These are phyloP conservation scores for Dioszegia aurantiaca DNA, from an alignment of 768 basidiomycete species.

Conservation along the genomic window DNA sequence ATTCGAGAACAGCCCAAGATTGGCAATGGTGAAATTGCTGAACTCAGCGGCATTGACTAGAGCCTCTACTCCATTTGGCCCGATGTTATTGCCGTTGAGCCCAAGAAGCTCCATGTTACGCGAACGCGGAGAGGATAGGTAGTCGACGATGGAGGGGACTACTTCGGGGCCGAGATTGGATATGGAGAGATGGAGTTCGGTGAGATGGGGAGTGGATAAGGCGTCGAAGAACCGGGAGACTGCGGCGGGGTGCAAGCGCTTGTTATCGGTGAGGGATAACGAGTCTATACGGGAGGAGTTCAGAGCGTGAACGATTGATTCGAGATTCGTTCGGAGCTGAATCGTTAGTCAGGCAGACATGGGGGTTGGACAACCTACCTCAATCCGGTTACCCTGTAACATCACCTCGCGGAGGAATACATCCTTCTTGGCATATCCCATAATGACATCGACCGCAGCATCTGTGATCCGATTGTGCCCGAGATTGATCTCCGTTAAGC, in stretches of 20 bases:
- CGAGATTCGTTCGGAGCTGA: constrained; percentile 23
- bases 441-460: constrained; percentile 27
- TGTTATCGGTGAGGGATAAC: constrained; percentile 37
- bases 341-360: not conserved
- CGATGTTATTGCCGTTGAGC: constrained; percentile 40
- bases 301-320: constrained; percentile 32
- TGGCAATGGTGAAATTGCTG: constrained; percentile 27
- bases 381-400: constrained; percentile 37
- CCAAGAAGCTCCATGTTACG: constrained; percentile 33
- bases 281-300: constrained; percentile 25
- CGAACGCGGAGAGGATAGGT: constrained; percentile 21
- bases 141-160: constrained; percentile 15
- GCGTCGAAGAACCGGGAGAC: constrained; percentile 17
- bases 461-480: constrained; percentile 33
- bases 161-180: constrained; percentile 23
- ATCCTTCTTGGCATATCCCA: constrained; percentile 45
- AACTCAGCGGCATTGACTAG: constrained; percentile 34
- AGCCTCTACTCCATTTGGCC: constrained; percentile 18
- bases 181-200: constrained; percentile 33
- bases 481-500: constrained; percentile 39
- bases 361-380: constrained; percentile 22
- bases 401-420: constrained; percentile 23
- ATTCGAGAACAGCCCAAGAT: constrained; percentile 36
- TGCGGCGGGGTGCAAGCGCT: constrained; percentile 9
- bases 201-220: constrained; percentile 22